phyloP scores from a whole-genome alignment of 768 basidiomycete species.

The Lactifluus rugatus region DNA sequence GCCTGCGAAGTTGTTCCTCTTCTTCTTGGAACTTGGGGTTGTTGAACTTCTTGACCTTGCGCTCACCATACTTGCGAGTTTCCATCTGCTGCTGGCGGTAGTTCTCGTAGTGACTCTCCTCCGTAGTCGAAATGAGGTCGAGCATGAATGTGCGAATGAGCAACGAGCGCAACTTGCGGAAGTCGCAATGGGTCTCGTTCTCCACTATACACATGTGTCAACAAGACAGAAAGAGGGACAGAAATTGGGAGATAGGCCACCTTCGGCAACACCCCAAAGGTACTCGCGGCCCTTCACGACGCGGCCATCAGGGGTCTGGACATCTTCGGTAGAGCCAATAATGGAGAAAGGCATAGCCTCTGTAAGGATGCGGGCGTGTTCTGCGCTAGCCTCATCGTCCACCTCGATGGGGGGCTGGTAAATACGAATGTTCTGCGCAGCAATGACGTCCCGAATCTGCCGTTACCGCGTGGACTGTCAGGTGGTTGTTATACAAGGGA shows the following conservation, averaged over 20 bases:
- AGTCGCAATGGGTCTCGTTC: constrained; percentile 99
- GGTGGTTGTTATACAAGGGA: constrained; percentile 12
- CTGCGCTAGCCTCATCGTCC: constrained; percentile 78
- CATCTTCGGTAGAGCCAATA: constrained; percentile 94
- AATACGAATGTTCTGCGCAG: constrained; percentile 88
- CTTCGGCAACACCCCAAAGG: constrained; percentile 99
- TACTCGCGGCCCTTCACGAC: constrained; percentile 96
- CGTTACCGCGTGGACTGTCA: neutral
- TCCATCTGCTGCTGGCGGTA: constrained; percentile 99
- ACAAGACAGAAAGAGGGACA: neutral
- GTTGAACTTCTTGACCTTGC: constrained; percentile 96
- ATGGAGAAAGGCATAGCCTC: constrained; percentile 97
- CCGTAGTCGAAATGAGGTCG: constrained; percentile 91
- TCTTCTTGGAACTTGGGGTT: constrained; percentile 99
- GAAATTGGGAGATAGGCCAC: constrained; percentile 32
- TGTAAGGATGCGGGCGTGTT: constrained; percentile 79
- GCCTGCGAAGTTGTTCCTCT: constrained; percentile 91
- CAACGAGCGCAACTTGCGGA: constrained; percentile 92
- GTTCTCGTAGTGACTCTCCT: constrained; percentile 95
- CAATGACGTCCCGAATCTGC: constrained; percentile 81
- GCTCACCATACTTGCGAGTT: constrained; percentile 97
- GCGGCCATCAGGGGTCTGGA: constrained; percentile 82
- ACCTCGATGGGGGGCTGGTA: constrained; percentile 88
- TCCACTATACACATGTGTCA: constrained; percentile 50
- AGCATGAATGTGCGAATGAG: constrained; percentile 98